Evolutionary conservation across 2,329 filamentous ascomycete species (phyloP), one percentile per base, ranked within the genome.

Genomic region (Achaetomium macrosporum): DNA sequence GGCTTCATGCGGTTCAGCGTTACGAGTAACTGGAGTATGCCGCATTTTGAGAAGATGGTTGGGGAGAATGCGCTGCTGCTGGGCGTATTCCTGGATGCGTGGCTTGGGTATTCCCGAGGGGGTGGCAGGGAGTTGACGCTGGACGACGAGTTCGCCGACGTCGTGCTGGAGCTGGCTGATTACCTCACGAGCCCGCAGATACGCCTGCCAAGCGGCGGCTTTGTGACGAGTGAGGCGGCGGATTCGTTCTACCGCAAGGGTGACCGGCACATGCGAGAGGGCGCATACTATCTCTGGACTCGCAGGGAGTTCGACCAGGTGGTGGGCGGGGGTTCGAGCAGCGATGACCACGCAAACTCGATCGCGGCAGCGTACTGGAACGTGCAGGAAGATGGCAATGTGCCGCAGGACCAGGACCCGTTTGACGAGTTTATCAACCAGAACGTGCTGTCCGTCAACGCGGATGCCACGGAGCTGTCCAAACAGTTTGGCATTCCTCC

Each of bases 21-120:
- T 8, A 97, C 92, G 0, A 75, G 83, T 13, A 88, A 97, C 69
- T 99, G 93, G 93, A 88, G 87, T 57, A 74, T 97, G 43, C 93
- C 93, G 11, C 91, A 96, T 67, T 99, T 97, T 63, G 93, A 99
- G 73, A 97, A 97, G 74, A 90, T 97, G 79, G 80, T 96, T 10
- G 90, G 90, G 50, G 93, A 97, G 65, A 95, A 99, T 64, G 85
- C 88, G 0, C 85, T 96, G 60, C 77, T 97, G 1, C 73, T 99
- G 2, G 80, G 85, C 20, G 77, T 93, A 7, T 97, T 93, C 63
- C 76, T 95, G 7, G 90, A 96, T 63, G 91, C 88, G 0, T 97
- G 91, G 76, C 76, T 89, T 20, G 50, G 51, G 9, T n/a, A 30
- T 39, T 41, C 51, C 13, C 25, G 31, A 5, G 50, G 19, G 3